Base-by-base conservation (phyloP, 768 basidiomycete species). In the Ramaria sp. region DNA sequence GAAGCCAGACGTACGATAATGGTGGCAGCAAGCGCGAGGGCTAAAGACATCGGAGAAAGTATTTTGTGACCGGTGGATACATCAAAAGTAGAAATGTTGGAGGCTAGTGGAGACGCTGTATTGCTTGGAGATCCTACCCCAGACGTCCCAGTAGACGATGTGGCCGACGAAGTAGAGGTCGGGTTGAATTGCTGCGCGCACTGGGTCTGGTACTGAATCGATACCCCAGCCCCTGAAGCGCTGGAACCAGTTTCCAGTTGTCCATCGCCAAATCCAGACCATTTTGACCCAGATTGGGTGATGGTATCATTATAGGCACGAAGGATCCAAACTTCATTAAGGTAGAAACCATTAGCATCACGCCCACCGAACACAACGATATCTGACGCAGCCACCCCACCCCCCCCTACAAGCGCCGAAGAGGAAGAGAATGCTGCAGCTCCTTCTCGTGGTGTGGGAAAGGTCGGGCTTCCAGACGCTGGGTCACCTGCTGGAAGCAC, bases 331-430 rank as follows among this genome's bases (percentile, higher is more conserved):
- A 91, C 62, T 54, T 91, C 88, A 38, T 79, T 76, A 3, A 88
- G 71, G 62, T 85, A 82, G 24, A 71, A 77, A 13, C 88, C 88
- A 53, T 69, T 64, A 42, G 72, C 70, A 63, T 88, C 85, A 60
- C 76, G 76, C 38, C 88, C 88, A 32, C 88, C 88, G 59, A 88
- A 91, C 9, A 90, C 78, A 43, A 91, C 74, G 16, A 79, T 83
- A 62, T 91, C 88, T 24, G 85, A 72, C 18, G 75, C 77, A 18
- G 61, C 61, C 22, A 61, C 64, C 22, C 77, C 72, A 37, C 73
- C 66, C 6, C 60, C 59, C 7, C 87, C 87, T 7, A 87, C 81
- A 7, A 88, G 71, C 2, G 77, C 72, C 51, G 66, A 57, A 20
- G 63, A 58, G 61, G 70, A 81, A 5, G 85, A 78, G 36, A 87